Evolutionary conservation across 129 eudicot species (phyloP).

Genomic region (Helianthus tuberosus): DNA sequence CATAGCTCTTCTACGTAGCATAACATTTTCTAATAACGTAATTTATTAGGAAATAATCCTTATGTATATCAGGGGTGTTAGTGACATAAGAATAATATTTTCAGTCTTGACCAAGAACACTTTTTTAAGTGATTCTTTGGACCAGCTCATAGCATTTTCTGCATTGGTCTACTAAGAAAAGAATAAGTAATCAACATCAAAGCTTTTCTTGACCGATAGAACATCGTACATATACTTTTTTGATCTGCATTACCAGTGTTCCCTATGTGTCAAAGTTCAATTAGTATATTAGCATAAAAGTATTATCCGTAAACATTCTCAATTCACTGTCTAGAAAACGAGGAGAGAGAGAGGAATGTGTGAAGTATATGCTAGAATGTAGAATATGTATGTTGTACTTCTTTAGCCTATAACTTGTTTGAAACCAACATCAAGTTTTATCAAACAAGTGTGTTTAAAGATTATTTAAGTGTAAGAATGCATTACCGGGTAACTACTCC

Average conservation of each 20-base stretch:
- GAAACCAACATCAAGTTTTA: not conserved
- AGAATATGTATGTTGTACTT: not conserved
- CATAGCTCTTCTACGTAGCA: too few species aligned
- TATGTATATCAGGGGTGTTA: too few species aligned
- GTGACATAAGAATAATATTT: too few species aligned
- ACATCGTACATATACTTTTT: not conserved
- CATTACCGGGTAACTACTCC: constrained; percentile 5
- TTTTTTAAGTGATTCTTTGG: too few species aligned
- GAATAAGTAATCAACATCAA: too few species aligned
- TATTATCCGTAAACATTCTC: constrained; percentile 13
- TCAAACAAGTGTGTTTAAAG: not conserved
- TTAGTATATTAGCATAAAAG: constrained; percentile 9
- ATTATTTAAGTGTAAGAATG: constrained; percentile 3
- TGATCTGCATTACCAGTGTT: not conserved
- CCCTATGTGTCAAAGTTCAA: not conserved
- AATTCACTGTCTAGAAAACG: not conserved
- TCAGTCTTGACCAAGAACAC: too few species aligned
- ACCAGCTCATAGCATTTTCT: too few species aligned
- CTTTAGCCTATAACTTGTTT: constrained; percentile 3
- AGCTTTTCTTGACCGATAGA: too few species aligned
- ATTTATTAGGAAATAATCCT: too few species aligned
- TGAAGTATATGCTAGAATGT: constrained; percentile 16
- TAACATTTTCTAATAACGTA: too few species aligned
- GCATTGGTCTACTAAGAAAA: too few species aligned
- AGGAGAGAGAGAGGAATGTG: constrained; percentile 5